phyloP scores from a whole-genome alignment of 768 basidiomycete species.

The Rhodotorula paludigena region DNA sequence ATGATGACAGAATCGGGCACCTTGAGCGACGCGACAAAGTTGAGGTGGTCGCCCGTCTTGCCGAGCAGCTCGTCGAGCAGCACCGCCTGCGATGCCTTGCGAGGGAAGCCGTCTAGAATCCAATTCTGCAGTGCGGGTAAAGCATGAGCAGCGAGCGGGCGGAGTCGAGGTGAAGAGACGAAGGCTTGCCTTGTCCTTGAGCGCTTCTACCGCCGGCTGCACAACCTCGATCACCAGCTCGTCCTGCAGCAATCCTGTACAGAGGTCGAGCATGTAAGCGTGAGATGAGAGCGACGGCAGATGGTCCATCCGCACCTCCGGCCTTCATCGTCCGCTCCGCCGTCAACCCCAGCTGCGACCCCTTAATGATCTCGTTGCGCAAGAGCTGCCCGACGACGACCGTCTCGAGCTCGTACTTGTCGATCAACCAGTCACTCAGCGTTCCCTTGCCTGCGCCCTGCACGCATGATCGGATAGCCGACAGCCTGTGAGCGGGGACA shows the following conservation, averaged over 20 bases:
- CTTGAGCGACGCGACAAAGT: conserved; percentile 76
- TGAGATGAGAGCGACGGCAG: not conserved
- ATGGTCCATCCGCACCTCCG: conserved; percentile 52
- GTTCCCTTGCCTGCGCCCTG: conserved; percentile 62
- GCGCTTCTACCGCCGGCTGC: conserved; percentile 64
- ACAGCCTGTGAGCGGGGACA: too few relatives aligned
- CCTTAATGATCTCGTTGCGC: conserved; percentile 73
- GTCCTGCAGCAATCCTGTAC: conserved; percentile 59
- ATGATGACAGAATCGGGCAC: conserved; percentile 84
- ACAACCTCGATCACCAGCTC: conserved; percentile 73
- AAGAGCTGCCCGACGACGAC: conserved; percentile 81
- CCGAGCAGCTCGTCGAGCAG: conserved; percentile 67
- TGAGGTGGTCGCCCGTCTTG: conserved; percentile 59
- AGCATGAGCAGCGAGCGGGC: not conserved
- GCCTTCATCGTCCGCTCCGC: conserved; percentile 74
- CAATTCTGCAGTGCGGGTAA: conserved; percentile 58
- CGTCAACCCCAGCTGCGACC: conserved; percentile 65
- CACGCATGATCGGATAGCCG: too few relatives aligned
- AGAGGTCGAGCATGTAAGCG: too few relatives aligned
- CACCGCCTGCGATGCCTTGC: conserved; percentile 76
- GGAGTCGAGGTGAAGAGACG: conserved; percentile 30
- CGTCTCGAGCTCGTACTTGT: conserved; percentile 71
- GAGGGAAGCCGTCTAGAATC: conserved; percentile 89
- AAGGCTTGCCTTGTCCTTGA: conserved; percentile 37
- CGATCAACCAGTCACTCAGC: conserved; percentile 64